phyloP scores from a whole-genome alignment of 2,329 filamentous ascomycete species.

The Xylaria sp. region DNA sequence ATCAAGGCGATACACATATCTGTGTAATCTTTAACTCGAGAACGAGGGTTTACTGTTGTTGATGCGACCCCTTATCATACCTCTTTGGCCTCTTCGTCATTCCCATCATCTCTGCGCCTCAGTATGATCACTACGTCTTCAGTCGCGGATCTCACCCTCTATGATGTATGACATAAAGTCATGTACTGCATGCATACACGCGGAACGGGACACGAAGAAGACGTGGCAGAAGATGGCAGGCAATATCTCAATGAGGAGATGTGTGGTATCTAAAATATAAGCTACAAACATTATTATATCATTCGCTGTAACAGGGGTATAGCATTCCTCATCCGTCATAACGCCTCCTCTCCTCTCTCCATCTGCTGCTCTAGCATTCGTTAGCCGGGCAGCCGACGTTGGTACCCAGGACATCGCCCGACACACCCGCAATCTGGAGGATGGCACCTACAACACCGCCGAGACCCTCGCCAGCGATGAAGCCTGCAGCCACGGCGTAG shows the following conservation, averaged over 20 bases:
- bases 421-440: conserved; percentile 51
- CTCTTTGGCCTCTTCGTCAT: not conserved
- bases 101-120: not conserved
- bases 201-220: not conserved
- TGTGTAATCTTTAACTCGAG: too few relatives aligned
- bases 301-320: conserved; percentile 34
- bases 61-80: too few relatives aligned
- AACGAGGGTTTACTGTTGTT: not conserved
- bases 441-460: conserved; percentile 69
- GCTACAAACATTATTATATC: conserved; percentile 25
- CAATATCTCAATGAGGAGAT: conserved; percentile 17
- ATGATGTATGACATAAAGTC: not conserved
- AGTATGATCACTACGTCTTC: not conserved
- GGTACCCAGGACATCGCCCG: conserved; percentile 50
- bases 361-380: conserved; percentile 41
- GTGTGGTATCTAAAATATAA: conserved; percentile 28
- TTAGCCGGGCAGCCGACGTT: conserved; percentile 49
- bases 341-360: not conserved
- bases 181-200: not conserved
- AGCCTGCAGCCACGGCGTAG: conserved; percentile 68
- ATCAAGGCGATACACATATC: not conserved
- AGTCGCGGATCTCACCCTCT: not conserved
- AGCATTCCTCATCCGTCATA: conserved; percentile 20
- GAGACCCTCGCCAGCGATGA: conserved; percentile 72
- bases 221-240: not conserved